A percentile compares a stretch with the other conserved stretches of the same genome.
Conservation (phyloP, 805 yeast species). For the Tetrapisispora namnaoensis region DNA sequence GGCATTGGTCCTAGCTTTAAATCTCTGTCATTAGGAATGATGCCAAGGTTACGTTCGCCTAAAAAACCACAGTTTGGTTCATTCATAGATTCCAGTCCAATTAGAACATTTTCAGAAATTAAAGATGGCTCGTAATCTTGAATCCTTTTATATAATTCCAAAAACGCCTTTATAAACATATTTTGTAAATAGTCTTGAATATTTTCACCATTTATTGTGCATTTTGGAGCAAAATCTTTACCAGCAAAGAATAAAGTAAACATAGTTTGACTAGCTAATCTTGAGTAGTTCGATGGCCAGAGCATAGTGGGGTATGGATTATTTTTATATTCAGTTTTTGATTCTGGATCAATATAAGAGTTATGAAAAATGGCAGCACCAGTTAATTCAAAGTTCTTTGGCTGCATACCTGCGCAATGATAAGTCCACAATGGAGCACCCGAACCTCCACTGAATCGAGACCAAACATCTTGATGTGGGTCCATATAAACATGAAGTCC, state of each 20-base stretch:
- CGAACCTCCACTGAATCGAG: constrained; percentile 77
- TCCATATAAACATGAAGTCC: constrained; percentile 74
- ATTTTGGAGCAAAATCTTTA: constrained; percentile 61
- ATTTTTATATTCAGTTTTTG: constrained; percentile 32
- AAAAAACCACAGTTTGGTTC: constrained; percentile 76
- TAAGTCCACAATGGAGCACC: constrained; percentile 95
- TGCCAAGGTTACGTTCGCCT: constrained; percentile 48
- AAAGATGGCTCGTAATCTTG: constrained; percentile 35
- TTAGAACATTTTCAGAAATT: constrained; percentile 34
- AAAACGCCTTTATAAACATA: constrained; percentile 49
- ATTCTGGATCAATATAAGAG: constrained; percentile 30
- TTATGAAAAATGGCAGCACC: constrained; percentile 79
- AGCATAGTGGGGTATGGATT: constrained; percentile 65
- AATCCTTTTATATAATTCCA: constrained; percentile 36
- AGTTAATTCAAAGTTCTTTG: constrained; percentile 55
- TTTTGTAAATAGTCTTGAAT: constrained; percentile 70
- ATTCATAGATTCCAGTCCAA: constrained; percentile 78
- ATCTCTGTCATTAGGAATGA: constrained; percentile 50
- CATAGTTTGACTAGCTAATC: constrained; percentile 71
- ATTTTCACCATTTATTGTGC: constrained; percentile 57
- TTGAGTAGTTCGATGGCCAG: constrained; percentile 81
- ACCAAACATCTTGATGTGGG: constrained; percentile 94
- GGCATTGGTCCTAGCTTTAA: constrained; percentile 77
- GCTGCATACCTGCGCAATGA: constrained; percentile 80
- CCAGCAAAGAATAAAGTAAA: constrained; percentile 83